Conservation (phyloP, 2,329 filamentous ascomycete genomes). For the Fusarium ambrosium region DNA sequence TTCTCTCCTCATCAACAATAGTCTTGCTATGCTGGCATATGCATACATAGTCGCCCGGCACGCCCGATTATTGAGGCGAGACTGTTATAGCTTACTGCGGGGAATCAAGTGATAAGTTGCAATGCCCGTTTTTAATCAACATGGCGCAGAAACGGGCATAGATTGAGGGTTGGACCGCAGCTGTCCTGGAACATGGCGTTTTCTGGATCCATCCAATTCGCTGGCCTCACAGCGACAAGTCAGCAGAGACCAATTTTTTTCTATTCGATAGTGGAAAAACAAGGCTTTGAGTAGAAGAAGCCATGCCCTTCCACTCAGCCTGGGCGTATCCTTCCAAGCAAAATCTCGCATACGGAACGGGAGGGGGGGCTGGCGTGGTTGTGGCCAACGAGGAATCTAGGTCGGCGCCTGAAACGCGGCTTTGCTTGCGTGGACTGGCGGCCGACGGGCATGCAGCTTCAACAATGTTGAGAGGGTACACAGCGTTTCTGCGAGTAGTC, state of each 20-base stretch:
- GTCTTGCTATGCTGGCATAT: background rate
- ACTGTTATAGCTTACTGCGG: background rate
- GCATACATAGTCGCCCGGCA: background rate
- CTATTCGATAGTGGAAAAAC: background rate
- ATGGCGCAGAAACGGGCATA: background rate
- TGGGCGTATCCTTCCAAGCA: background rate
- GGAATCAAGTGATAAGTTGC: background rate
- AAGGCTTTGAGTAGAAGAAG: background rate
- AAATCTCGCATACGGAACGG: background rate
- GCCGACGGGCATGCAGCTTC: background rate
- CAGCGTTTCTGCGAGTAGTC: conserved; percentile 10
- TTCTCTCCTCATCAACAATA: background rate
- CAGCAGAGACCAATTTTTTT: background rate
- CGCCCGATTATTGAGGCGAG: background rate
- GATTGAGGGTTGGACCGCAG: conserved; percentile 10
- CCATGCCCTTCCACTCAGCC: background rate
- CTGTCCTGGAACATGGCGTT: conserved; percentile 25
- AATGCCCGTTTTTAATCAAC: background rate
- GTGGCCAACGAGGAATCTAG: background rate
- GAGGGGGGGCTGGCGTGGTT: background rate
- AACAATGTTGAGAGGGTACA: background rate
- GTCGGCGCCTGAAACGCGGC: background rate
- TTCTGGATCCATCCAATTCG: conserved; percentile 6
- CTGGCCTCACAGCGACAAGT: background rate
- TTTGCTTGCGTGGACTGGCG: background rate